phyloP scores from a whole-genome alignment of 495 filamentous ascomycete genomes.

The Neurospora sp. region DNA sequence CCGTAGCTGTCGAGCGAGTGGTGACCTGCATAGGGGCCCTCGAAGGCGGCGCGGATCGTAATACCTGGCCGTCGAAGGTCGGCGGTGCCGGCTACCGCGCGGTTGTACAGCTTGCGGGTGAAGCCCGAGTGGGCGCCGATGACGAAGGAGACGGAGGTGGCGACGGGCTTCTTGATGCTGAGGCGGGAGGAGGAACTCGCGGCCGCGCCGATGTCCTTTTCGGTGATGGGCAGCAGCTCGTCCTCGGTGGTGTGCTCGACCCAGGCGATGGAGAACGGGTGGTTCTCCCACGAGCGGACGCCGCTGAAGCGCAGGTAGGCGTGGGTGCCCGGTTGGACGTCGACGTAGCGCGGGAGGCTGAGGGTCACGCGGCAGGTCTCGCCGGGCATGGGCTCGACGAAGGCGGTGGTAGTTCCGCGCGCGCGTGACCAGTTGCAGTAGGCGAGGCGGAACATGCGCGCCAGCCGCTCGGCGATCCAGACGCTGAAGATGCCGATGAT shows the following conservation, averaged over 20 bases:
- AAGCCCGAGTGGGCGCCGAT: constrained; percentile 80
- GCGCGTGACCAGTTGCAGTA: constrained; percentile 53
- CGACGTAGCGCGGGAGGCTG: constrained; percentile 64
- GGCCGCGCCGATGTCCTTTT: constrained; percentile 14
- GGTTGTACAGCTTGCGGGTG: constrained; percentile 69
- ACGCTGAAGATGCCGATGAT: constrained; percentile 57
- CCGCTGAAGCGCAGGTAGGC: constrained; percentile 75
- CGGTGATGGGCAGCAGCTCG: constrained; percentile 17
- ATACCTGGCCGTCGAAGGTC: constrained; percentile 7
- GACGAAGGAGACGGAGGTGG: constrained; percentile 50
- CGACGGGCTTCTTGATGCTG: constrained; percentile 11
- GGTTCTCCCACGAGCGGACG: constrained; percentile 71
- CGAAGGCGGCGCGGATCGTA: constrained; percentile 44
- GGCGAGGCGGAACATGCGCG: constrained; percentile 57
- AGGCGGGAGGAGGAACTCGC: not conserved
- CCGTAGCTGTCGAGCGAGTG: constrained; percentile 84
- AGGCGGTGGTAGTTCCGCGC: constrained; percentile 56
- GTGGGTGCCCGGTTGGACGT: constrained; percentile 76
- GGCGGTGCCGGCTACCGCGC: constrained; percentile 10
- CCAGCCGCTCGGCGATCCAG: constrained; percentile 68
- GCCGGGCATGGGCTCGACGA: constrained; percentile 67
- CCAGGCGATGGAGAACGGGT: constrained; percentile 94
- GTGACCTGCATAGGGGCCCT: constrained; percentile 81
- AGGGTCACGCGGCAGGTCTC: constrained; percentile 78
- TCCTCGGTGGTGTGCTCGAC: constrained; percentile 36